phyloP scores from a whole-genome alignment of 306 rosid species.

The Astragalus membranaceus region DNA sequence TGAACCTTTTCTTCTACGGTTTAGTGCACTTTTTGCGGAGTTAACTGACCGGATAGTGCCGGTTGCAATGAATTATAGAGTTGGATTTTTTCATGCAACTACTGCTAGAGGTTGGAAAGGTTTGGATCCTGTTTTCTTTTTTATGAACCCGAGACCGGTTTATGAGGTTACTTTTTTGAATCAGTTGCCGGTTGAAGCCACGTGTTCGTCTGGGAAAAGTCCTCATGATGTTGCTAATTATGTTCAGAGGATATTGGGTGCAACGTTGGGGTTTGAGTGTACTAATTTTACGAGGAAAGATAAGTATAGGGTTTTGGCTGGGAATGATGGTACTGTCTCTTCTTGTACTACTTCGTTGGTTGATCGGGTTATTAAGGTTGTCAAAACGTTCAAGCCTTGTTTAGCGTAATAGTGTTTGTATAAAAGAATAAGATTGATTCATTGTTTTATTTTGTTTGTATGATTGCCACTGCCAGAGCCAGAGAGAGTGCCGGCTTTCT shows the following conservation, averaged over 20 bases:
- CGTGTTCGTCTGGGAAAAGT: slow-evolving; percentile 76
- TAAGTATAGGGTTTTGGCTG: slow-evolving; percentile 79
- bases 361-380: slow-evolving; percentile 42
- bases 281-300: slow-evolving; percentile 85
- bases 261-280: slow-evolving; percentile 85
- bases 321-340: slow-evolving; percentile 82
- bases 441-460: slow-evolving; percentile 17
- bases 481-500: neutral
- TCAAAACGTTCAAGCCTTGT: slow-evolving; percentile 41
- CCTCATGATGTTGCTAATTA: slow-evolving; percentile 92
- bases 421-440: neutral
- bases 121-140: slow-evolving; percentile 77
- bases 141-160: slow-evolving; percentile 91
- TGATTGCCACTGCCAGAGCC: neutral
- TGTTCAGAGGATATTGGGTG: slow-evolving; percentile 81
- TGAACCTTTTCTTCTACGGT: slow-evolving; percentile 81
- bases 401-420: neutral
- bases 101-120: slow-evolving; percentile 92
- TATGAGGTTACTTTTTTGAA: slow-evolving; percentile 87
- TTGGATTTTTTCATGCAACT: slow-evolving; percentile 92
- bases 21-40: slow-evolving; percentile 77
- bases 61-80: slow-evolving; percentile 90
- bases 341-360: slow-evolving; percentile 16
- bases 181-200: slow-evolving; percentile 82
- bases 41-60: slow-evolving; percentile 89